Base-by-base conservation (phyloP, 2,329 filamentous ascomycete genomes). In the Drechslera avenae region DNA sequence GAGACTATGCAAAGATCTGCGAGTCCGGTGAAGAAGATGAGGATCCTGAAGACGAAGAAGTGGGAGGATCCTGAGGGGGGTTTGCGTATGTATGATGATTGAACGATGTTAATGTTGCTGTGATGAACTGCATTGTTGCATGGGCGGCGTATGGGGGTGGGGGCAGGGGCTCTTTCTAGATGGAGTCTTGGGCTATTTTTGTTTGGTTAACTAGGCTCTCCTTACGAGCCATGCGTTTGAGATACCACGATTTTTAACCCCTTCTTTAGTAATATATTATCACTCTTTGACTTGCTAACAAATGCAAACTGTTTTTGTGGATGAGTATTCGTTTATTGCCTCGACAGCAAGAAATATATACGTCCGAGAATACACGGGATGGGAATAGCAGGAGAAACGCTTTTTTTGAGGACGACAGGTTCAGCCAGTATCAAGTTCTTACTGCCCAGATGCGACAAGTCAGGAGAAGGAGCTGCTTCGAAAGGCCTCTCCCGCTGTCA, bases 21-120 rank as follows among this genome's bases (percentile, higher is more conserved):
- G 56, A 79, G 75, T 64, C 78, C 77, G 23, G 72, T 75, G 14
- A 79, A 78, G 72, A 80, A 78, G 69, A 76, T 79, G 70, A 69
- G 77, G 52, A 75, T 79, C 42, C 59, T 81, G 28, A 81, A 81
- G 71, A 71, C 73, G 43, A 78, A 76, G 67, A 77, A 73, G 67
- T 81, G 77, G 77, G 73, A 75, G 41, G 69, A 73, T 56, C 71
- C 68, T 4, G 69, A 70, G 48, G 50, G 39, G 4, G 49, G 44
- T 9, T 55, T 63, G 40, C 57, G 55, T n/a, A 23, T 57, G 35
- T 57, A 60, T 35, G 61, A 66, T 54, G 43, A 57, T 34, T 60
- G 44, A 59, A 33, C 23, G 31, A 35, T 17, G 16, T n/a, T 30
- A 33, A 52, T 16, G 49, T 37, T 28, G 16, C 21, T 40, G 13